phyloP scores from a whole-genome alignment of 2,329 filamentous ascomycete species.

The Kalaharituber pfeilii region DNA sequence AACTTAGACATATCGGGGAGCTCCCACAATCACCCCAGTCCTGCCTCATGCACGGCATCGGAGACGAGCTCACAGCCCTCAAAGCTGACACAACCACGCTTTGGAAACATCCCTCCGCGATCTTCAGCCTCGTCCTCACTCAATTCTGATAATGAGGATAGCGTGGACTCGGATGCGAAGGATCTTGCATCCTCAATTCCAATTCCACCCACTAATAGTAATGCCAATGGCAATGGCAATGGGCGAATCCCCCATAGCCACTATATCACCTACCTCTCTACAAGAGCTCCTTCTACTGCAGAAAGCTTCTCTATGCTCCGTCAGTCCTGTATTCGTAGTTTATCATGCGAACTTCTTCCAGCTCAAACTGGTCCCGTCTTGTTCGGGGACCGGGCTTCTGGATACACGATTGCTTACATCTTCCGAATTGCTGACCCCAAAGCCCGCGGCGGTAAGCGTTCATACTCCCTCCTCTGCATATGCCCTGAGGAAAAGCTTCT shows the following conservation, averaged over 20 bases:
- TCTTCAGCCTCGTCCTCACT: slow-evolving; percentile 15
- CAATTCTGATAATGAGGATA: slow-evolving; percentile 12
- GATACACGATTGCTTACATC: slow-evolving; percentile 53
- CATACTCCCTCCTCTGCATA: slow-evolving; percentile 49
- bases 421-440: slow-evolving; percentile 52
- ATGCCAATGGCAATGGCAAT: slow-evolving; percentile 6
- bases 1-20: no score
- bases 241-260: slow-evolving; percentile 38
- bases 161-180: slow-evolving; percentile 11
- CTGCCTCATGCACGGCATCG: slow-evolving; percentile 4
- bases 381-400: slow-evolving; percentile 46
- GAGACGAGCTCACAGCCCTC: slow-evolving; percentile 12
- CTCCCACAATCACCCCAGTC: not conserved
- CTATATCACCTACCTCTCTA: slow-evolving; percentile 50
- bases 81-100: slow-evolving; percentile 14
- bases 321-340: slow-evolving; percentile 46
- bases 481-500: slow-evolving; percentile 47
- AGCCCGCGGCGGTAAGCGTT: slow-evolving; percentile 49
- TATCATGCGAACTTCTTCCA: slow-evolving; percentile 49
- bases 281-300: slow-evolving; percentile 44
- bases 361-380: slow-evolving; percentile 49
- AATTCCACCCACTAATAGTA: not conserved
- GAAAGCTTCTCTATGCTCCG: slow-evolving; percentile 50
- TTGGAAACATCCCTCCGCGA: slow-evolving; percentile 11
- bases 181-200: slow-evolving; percentile 13